Evolutionary conservation across 1,139 yeast species (phyloP).

Genomic region (Suhomyces choctaworum): DNA sequence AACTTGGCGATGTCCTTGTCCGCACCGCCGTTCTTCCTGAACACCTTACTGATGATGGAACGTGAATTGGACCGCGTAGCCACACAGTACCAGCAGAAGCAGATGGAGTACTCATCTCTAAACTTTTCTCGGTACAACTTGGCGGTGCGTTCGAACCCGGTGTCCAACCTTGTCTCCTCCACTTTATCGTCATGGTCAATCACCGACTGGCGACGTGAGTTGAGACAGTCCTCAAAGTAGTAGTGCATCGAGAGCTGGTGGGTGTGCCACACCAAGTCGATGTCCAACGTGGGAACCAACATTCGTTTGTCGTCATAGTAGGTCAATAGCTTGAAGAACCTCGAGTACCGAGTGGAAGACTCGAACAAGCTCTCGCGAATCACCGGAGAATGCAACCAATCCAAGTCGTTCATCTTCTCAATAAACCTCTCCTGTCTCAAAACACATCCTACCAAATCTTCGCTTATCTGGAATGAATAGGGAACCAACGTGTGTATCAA

Average conservation of each 20-base stretch:
- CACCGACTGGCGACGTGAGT: constrained; percentile 13
- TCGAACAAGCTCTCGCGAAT: constrained; percentile 22
- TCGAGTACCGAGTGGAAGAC: constrained; percentile 25
- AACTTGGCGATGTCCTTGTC: constrained; percentile 1
- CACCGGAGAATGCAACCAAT: constrained; percentile 30
- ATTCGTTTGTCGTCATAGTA: constrained; percentile 12
- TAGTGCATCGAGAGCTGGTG: constrained; percentile 31
- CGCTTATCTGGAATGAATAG: constrained; percentile 19
- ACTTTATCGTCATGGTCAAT: constrained; percentile 34
- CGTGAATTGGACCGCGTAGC: constrained; percentile 9
- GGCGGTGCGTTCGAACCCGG: constrained; percentile 23
- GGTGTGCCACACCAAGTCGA: constrained; percentile 44
- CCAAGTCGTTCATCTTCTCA: constrained; percentile 29
- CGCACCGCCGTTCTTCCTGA: constrained; percentile 5
- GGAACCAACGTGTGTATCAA: constrained; percentile 22
- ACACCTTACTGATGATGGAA: constrained; percentile 12
- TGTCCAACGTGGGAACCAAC: constrained; percentile 40
- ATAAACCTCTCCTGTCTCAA: constrained; percentile 33
- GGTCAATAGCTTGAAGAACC: constrained; percentile 27
- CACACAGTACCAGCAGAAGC: constrained; percentile 31
- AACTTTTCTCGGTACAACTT: constrained; percentile 20
- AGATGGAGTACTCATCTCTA: constrained; percentile 27
- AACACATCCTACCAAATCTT: constrained; percentile 35
- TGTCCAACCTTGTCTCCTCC: constrained; percentile 22
- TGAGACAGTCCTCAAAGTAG: constrained; percentile 26